Evolutionary conservation across 306 rosid genomes (phyloP), one percentile per base, ranked within the genome.

Genomic region (Trifolium pratense): DNA sequence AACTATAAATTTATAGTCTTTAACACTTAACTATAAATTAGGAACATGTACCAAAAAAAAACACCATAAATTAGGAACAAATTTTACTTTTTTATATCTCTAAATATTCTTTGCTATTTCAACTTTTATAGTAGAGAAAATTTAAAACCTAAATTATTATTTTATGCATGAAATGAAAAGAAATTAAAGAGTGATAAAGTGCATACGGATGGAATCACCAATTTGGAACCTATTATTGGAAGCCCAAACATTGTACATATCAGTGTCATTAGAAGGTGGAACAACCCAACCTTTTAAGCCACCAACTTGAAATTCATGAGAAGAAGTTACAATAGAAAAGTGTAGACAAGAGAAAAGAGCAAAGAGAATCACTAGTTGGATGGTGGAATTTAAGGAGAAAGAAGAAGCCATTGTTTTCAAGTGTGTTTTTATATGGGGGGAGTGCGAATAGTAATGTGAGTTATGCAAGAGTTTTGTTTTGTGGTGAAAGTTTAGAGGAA

Each of bases 241-340:
- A 78, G 98, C 97, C 98, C 98, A 94, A 7, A 75, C 80, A 60
- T 87, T 91, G 88, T 81, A 91, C 83, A 79, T 34, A 61, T 84
- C 66, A 76, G 74, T 88, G 83, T 87, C 89, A 60, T 91, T 91
- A 32, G 85, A 13, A 0, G 89, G 85, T 8, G 98, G 97, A 12
- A 94, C 91, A 6, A 77, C 68, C 98, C 97, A 94, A 11, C 91
- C 96, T 48, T 80, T 69, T 40, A 71, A 15, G 72, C 81, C 96
- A 45, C 97, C 98, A 3, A 89, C 98, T 78, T 87, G 85, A 85
- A 84, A 94, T 80, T 91, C 92, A 3, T 76, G 73, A 46, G 87
- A 80, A 34, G 77, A 82, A 40, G 76, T 78, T 20, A 76, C 87
- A 25, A 73, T 23, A 73, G 60, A 52, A 43, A 36, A n/a, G 32